Percentiles rank a stretch among this genome's conserved stretches.
Evolutionary conservation across 2,329 filamentous ascomycete species (phyloP).

Genomic region (Fusarium torreyae): DNA sequence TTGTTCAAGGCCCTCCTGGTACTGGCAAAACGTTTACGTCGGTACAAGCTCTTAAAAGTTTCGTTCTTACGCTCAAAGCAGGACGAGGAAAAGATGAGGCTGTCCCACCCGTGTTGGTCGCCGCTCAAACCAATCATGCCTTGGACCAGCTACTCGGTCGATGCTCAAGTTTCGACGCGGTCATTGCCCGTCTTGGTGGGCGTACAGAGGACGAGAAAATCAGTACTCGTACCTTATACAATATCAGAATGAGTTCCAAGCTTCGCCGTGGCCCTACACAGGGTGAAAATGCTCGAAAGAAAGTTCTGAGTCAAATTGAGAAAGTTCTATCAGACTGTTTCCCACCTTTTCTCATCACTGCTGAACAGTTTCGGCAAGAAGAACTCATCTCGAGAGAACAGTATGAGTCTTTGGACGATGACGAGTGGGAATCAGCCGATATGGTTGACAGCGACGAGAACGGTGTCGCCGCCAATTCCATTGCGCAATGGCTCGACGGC

Average conservation of each 20-base stretch:
- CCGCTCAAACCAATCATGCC: slow-evolving; percentile 92
- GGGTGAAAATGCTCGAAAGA: slow-evolving; percentile 33
- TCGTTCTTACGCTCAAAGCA: slow-evolving; percentile 68
- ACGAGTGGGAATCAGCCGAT: slow-evolving; percentile 43
- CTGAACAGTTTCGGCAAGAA: slow-evolving; percentile 66
- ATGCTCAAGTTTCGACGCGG: slow-evolving; percentile 66
- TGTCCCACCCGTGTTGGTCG: slow-evolving; percentile 76
- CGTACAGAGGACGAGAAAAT: slow-evolving; percentile 77
- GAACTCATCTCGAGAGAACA: slow-evolving; percentile 76
- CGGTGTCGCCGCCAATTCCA: slow-evolving; percentile 8
- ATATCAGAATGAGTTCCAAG: slow-evolving; percentile 62
- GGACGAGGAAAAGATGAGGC: slow-evolving; percentile 56
- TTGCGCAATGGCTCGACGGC: slow-evolving; percentile 39
- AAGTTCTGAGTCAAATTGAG: slow-evolving; percentile 21
- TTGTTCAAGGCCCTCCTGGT: slow-evolving; percentile 86
- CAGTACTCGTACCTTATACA: slow-evolving; percentile 75
- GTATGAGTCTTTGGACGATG: slow-evolving; percentile 63
- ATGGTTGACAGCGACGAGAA: background rate
- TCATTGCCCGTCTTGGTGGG: slow-evolving; percentile 75
- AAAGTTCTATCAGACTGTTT: slow-evolving; percentile 50
- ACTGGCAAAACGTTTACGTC: slow-evolving; percentile 87
- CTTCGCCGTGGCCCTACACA: background rate
- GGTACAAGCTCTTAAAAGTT: slow-evolving; percentile 72
- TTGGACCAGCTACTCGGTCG: slow-evolving; percentile 84
- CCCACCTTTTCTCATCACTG: slow-evolving; percentile 64